Conservation (phyloP, 441 rosid species). For the Daphne laureola region DNA sequence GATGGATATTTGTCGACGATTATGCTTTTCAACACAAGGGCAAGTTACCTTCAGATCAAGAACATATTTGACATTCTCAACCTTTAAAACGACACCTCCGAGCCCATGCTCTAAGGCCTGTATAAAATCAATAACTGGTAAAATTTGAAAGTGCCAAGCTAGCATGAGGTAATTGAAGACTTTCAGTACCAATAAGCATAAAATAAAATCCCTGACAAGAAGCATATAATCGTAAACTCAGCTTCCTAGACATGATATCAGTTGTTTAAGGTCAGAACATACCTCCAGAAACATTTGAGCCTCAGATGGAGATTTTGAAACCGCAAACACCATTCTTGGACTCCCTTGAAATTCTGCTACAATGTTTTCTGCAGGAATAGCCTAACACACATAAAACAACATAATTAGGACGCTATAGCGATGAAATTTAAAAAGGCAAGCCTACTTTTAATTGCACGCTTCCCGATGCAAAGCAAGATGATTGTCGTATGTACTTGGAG, state of each 20-base stretch:
- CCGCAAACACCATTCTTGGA: conserved; percentile 54
- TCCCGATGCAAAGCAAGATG: too few relatives aligned
- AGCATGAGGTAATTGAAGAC: neutral
- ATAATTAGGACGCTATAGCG: too few relatives aligned
- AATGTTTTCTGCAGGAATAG: conserved; percentile 82
- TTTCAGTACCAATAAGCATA: neutral
- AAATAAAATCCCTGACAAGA: neutral
- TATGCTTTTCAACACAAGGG: conserved; percentile 6
- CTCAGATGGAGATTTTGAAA: conserved; percentile 53
- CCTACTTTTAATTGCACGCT: too few relatives aligned
- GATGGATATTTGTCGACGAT: conserved; percentile 15
- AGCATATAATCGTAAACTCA: neutral
- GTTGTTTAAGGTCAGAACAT: conserved; percentile 7
- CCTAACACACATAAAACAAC: conserved; percentile 27
- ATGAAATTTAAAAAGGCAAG: too few relatives aligned
- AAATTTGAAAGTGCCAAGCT: too few relatives aligned
- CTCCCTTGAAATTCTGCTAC: conserved; percentile 81
- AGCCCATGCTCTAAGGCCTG: conserved; percentile 87
- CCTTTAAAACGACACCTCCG: conserved; percentile 66
- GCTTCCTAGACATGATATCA: neutral
- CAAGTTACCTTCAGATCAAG: conserved; percentile 57
- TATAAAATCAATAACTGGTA: conserved; percentile 10
- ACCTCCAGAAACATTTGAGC: conserved; percentile 81
- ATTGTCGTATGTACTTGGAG: too few relatives aligned
- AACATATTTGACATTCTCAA: conserved; percentile 50